These are phyloP conservation scores for Durusdinium trenchii DNA, from an alignment of 73 alveolate genomes.

Conservation along the genomic window DNA sequence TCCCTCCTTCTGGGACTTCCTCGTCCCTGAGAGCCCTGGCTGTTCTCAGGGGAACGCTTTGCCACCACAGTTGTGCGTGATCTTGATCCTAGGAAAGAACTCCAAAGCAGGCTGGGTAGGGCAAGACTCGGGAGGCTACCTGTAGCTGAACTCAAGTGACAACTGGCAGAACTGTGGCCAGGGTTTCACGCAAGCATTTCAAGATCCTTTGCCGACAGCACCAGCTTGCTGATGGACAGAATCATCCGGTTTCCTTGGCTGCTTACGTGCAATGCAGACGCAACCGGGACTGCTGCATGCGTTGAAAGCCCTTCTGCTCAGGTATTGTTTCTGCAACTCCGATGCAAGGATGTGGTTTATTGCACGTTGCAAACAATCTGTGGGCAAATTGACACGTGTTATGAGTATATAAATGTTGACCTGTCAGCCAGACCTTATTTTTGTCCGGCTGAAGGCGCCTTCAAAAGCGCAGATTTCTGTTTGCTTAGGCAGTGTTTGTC, in stretches of 20 bases:
- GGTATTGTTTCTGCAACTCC: constrained; percentile 37
- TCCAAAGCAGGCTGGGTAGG: constrained; percentile 51
- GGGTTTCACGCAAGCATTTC: constrained; percentile 72
- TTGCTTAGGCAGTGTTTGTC: constrained; percentile 45
- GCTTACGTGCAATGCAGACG: neutral
- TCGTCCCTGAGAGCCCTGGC: constrained; percentile 55
- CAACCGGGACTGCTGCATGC: neutral
- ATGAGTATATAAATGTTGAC: no score
- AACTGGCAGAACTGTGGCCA: neutral
- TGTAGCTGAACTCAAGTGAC: neutral
- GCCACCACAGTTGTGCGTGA: neutral
- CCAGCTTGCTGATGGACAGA: neutral
- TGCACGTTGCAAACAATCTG: neutral
- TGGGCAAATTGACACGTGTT: neutral
- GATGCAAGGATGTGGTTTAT: neutral
- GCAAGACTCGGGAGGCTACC: neutral
- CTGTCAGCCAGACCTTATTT: no score
- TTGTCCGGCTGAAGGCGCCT: neutral
- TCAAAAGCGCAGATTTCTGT: neutral
- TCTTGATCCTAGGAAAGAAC: constrained; percentile 29
- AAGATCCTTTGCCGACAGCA: constrained; percentile 45
- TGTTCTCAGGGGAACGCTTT: no score
- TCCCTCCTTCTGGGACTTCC: constrained; percentile 26
- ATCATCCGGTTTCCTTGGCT: constrained; percentile 30
- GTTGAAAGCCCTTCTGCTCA: neutral